Evolutionary conservation across 2,329 filamentous ascomycete genomes (phyloP).

Genomic region (Colletotrichum liaoningense): DNA sequence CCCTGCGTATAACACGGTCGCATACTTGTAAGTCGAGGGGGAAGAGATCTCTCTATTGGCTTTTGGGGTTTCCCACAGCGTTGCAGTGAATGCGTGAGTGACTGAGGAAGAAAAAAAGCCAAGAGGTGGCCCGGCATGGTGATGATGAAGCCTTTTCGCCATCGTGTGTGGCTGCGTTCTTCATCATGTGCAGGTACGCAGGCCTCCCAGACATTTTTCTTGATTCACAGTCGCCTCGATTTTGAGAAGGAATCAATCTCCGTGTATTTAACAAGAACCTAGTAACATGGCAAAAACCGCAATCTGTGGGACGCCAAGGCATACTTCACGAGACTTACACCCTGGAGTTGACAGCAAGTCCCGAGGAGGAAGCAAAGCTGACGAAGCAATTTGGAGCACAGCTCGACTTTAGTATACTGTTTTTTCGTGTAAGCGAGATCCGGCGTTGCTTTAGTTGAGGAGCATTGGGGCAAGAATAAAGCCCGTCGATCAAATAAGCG

Average conservation of each 20-base stretch:
- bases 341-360: not conserved
- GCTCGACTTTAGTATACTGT: no score
- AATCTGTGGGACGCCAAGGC: conserved; percentile 8
- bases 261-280: no score
- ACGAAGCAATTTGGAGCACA: not conserved
- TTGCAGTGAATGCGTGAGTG: not conserved
- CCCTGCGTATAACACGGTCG: not conserved
- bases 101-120: not conserved
- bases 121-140: not conserved
- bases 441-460: not conserved
- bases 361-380: not conserved
- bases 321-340: not conserved
- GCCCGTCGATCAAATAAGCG: not conserved
- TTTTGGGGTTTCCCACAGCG: not conserved
- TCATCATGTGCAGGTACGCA: no score
- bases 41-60: not conserved
- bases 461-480: not conserved
- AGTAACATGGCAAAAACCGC: no score
- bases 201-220: not conserved
- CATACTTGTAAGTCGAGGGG: not conserved
- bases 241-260: no score
- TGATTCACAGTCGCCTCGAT: no score
- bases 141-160: conserved; percentile 22
- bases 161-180: not conserved
- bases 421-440: no score